phyloP scores from a whole-genome alignment of 1,284 basidiomycete species.

The Fereydounia khargensis region DNA sequence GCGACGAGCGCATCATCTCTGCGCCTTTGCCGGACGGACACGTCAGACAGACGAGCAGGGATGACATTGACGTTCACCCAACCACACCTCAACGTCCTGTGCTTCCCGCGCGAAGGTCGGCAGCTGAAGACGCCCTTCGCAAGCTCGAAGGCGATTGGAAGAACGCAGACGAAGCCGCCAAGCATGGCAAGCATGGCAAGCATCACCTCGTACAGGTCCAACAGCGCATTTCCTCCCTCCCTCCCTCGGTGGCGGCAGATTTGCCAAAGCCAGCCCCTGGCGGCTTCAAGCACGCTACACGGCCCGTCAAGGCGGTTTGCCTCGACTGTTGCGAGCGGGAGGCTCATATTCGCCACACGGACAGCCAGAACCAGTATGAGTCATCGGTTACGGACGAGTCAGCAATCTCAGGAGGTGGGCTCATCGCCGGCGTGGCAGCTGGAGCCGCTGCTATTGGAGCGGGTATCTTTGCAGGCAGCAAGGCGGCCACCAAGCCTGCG shows the following conservation, averaged over 20 bases:
- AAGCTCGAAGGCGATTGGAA: slow-evolving; percentile 2
- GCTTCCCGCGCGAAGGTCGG: slow-evolving; percentile 11
- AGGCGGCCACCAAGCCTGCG: no score
- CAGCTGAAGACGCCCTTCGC: slow-evolving; percentile 30
- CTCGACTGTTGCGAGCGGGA: slow-evolving; percentile 36
- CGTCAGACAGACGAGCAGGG: slow-evolving; percentile 4
- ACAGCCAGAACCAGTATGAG: not conserved
- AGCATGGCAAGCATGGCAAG: no score
- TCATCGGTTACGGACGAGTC: not conserved
- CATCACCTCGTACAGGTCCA: no score
- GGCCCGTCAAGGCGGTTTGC: slow-evolving; percentile 31
- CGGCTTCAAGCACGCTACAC: slow-evolving; percentile 5
- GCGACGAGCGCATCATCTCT: slow-evolving; percentile 22
- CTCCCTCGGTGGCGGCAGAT: no score
- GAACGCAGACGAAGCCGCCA: no score
- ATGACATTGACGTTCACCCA: slow-evolving; percentile 25
- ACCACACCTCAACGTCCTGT: slow-evolving; percentile 3
- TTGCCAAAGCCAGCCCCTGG: no score
- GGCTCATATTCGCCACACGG: slow-evolving; percentile 21
- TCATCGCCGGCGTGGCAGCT: not conserved
- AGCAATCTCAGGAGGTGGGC: not conserved
- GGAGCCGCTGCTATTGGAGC: not conserved
- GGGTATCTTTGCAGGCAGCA: not conserved
- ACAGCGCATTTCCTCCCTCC: no score
- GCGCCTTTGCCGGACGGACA: slow-evolving; percentile 12